phyloP scores from a whole-genome alignment of 441 rosid species.

The Cnidoscolus chayamansa region DNA sequence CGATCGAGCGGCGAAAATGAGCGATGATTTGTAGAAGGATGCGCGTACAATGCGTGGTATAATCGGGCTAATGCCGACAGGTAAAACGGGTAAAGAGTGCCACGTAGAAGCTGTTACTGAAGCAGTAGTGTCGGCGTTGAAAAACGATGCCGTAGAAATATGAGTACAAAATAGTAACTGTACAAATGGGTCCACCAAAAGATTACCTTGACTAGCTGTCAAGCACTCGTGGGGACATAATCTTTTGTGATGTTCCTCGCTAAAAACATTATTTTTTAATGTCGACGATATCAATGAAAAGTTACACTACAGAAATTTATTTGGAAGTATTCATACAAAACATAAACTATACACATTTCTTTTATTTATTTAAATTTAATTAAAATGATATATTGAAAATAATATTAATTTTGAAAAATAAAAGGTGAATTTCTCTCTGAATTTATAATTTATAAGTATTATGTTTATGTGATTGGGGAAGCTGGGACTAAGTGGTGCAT shows the following conservation, averaged over 20 bases:
- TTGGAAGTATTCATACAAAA: no score
- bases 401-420: no score
- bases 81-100: slow-evolving; percentile 12
- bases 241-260: background rate
- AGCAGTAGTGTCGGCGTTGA: slow-evolving; percentile 11
- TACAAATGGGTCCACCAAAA: background rate
- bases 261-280: slow-evolving; percentile 3
- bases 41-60: slow-evolving; percentile 9
- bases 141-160: slow-evolving; percentile 27
- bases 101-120: slow-evolving; percentile 4
- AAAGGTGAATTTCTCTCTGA: no score
- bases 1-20: slow-evolving; percentile 19
- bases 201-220: background rate
- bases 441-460: no score
- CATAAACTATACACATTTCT: no score
- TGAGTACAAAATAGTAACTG: background rate
- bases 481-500: no score
- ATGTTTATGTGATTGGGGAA: no score
- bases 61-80: slow-evolving; percentile 29
- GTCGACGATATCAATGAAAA: no score
- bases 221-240: background rate
- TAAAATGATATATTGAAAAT: no score
- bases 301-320: no score
- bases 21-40: background rate
- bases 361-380: no score